Conservation (phyloP, 75 land plant genomes). For the Larix kaempferi region DNA sequence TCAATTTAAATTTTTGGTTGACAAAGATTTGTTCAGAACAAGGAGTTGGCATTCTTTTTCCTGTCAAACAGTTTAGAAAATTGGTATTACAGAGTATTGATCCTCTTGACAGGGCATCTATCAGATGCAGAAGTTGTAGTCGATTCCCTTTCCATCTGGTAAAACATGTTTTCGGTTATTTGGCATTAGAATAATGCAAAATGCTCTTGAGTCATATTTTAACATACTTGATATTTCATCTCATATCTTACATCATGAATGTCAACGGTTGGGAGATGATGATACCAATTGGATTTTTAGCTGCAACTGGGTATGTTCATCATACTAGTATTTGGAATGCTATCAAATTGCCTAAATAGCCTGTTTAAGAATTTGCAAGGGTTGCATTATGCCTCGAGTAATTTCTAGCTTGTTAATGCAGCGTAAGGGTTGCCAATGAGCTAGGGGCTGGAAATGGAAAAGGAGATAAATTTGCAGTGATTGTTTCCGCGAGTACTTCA, state of each 20-base stretch:
- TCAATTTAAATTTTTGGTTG: no score
- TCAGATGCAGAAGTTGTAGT: conserved; percentile 1
- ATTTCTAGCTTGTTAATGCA: background rate
- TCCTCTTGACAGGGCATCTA: no score
- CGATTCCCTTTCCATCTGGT: no score
- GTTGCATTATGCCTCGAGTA: background rate
- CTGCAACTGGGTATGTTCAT: conserved; percentile 39
- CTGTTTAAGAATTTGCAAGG: no score
- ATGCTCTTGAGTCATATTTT: background rate
- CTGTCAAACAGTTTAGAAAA: no score
- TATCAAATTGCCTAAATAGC: no score
- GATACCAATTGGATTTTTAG: conserved; percentile 60
- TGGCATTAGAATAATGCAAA: background rate
- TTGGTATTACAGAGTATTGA: no score
- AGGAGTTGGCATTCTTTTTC: no score
- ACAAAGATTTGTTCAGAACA: no score
- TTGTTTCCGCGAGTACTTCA: conserved; percentile 34
- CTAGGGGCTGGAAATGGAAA: conserved; percentile 77
- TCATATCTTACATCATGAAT: conserved; percentile 32
- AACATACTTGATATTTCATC: background rate
- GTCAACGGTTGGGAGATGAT: conserved; percentile 64
- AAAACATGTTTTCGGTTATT: no score
- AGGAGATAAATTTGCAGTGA: conserved; percentile 65
- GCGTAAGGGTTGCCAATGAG: conserved; percentile 72
- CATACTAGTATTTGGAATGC: no score